These are phyloP conservation scores for Elymus sibiricus DNA, from an alignment of 176 grass and related monocot genomes.

Conservation along the genomic window DNA sequence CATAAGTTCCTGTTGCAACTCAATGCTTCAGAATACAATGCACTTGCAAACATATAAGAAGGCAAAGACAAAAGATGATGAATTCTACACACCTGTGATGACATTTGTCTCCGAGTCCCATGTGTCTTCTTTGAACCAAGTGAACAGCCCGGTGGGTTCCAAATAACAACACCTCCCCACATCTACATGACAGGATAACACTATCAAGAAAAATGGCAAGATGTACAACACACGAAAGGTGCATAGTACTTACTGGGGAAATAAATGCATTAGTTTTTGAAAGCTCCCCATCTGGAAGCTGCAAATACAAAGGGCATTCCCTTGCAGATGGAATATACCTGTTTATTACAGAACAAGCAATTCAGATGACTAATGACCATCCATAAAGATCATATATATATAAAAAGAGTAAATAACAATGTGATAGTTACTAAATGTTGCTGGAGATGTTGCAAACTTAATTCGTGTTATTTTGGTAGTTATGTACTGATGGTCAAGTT, in stretches of 20 bases:
- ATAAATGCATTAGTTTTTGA: conserved; percentile 96
- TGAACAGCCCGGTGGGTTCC: conserved; percentile 84
- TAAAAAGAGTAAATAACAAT: neutral
- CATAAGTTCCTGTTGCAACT: conserved; percentile 79
- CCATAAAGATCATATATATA: neutral
- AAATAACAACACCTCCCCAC: conserved; percentile 93
- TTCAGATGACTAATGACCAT: conserved; percentile 23
- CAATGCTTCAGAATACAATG: conserved; percentile 22
- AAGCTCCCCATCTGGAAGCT: conserved; percentile 59
- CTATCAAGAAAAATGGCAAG: conserved; percentile 24
- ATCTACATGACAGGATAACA: conserved; percentile 46
- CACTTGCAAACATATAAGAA: conserved; percentile 22
- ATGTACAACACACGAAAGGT: conserved; percentile 17
- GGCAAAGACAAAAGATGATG: neutral
- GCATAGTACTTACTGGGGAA: conserved; percentile 73
- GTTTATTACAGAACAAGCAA: conserved; percentile 9
- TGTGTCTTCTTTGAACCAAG: conserved; percentile 27
- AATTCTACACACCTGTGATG: conserved; percentile 63
- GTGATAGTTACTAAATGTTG: too few relatives aligned
- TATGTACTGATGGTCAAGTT: too few relatives aligned
- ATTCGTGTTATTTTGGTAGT: too few relatives aligned
- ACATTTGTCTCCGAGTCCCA: conserved; percentile 39
- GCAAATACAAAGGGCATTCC: conserved; percentile 90
- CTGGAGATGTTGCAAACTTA: too few relatives aligned
- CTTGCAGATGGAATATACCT: conserved; percentile 89